Conservation (phyloP, 2,329 filamentous ascomycete genomes). For the Fusarium longipes region DNA sequence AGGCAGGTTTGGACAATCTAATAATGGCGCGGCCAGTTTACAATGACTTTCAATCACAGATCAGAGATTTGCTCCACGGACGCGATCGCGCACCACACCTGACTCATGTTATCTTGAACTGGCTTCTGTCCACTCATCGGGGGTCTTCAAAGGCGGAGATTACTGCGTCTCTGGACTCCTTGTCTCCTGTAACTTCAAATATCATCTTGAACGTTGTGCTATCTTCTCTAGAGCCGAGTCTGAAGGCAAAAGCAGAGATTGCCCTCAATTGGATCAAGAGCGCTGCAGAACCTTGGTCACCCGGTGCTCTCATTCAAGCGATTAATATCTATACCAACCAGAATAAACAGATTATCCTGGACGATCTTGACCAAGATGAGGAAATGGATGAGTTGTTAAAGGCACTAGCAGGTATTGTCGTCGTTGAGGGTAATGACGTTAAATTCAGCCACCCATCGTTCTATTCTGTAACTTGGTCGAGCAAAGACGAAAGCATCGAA, state of each 20-base stretch:
- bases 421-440: neutral
- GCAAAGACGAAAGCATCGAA: neutral
- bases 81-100: neutral
- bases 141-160: neutral
- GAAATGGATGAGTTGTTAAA: neutral
- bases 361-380: neutral
- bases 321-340: neutral
- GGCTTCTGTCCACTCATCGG: neutral
- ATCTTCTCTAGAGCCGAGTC: neutral
- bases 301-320: neutral
- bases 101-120: neutral
- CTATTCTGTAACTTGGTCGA: neutral
- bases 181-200: neutral
- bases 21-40: neutral
- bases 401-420: neutral
- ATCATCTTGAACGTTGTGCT: neutral
- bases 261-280: neutral
- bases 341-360: neutral
- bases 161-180: accelerated
- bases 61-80: neutral
- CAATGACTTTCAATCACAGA: neutral
- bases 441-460: neutral
- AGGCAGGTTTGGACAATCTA: neutral
- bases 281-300: slow-evolving; percentile 1
- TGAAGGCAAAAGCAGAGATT: neutral